phyloP scores from a whole-genome alignment of 108 stramenopile species.

The Thalassiosira profunda region DNA sequence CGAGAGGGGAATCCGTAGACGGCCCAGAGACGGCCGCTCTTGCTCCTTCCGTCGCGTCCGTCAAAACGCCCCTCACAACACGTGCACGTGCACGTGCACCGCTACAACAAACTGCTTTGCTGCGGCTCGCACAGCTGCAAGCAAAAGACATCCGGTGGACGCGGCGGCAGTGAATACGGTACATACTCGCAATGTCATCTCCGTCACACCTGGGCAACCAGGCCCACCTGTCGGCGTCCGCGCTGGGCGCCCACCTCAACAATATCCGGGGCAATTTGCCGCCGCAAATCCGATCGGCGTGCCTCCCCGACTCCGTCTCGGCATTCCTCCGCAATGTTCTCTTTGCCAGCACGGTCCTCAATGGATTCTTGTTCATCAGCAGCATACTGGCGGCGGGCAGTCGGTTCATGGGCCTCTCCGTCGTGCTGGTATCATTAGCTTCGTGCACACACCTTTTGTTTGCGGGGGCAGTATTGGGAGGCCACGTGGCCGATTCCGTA shows the following conservation, averaged over 20 bases:
- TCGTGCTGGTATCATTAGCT: not conserved
- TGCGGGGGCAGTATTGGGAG: not conserved
- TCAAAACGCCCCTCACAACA: too few species aligned
- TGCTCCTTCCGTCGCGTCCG: too few species aligned
- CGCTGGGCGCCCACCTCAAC: not conserved
- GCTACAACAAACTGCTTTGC: too few species aligned
- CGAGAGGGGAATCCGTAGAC: too few species aligned
- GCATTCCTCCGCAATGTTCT: not conserved
- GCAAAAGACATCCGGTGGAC: too few species aligned
- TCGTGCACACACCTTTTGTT: conserved; percentile 2
- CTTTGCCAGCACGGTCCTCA: not conserved
- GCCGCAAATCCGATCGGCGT: not conserved
- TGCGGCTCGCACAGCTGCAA: too few species aligned
- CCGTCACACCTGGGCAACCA: too few species aligned
- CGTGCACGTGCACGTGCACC: too few species aligned
- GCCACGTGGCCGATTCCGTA: not conserved
- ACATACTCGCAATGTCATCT: too few species aligned
- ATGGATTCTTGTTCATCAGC: not conserved
- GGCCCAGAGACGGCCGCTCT: too few species aligned
- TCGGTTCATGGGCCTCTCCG: not conserved
- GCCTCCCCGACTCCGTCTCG: not conserved
- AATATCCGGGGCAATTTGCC: not conserved
- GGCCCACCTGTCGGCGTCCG: not conserved
- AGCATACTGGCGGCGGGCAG: not conserved
- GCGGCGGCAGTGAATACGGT: too few species aligned